Evolutionary conservation across 805 yeast species (phyloP).

Genomic region (Wickerhamomyces bovis): DNA sequence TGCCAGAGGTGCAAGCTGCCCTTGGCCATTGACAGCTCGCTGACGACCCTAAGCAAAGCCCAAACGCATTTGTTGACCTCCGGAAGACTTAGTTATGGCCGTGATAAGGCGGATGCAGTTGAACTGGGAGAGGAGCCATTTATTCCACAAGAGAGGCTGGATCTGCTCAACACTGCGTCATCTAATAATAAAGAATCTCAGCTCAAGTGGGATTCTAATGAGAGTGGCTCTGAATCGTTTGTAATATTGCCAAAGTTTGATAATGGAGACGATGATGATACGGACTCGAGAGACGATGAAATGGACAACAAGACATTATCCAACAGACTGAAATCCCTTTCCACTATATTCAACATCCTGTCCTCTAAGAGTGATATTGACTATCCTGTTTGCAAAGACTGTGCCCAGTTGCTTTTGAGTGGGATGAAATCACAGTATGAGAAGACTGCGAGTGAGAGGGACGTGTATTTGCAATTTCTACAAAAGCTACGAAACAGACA

Average conservation of each 20-base stretch:
- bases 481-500: conserved; percentile 58
- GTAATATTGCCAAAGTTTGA: conserved; percentile 24
- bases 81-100: conserved; percentile 23
- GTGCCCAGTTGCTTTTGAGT: conserved; percentile 61
- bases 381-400: conserved; percentile 83
- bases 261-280: conserved; percentile 17
- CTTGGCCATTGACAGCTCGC: conserved; percentile 47
- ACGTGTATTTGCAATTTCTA: conserved; percentile 66
- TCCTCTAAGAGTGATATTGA: conserved; percentile 72
- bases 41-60: conserved; percentile 44
- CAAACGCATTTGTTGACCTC: conserved; percentile 48
- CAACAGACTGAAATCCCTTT: conserved; percentile 45
- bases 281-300: conserved; percentile 22
- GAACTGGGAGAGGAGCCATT: conserved; percentile 21
- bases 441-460: conserved; percentile 70
- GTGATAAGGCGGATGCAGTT: conserved; percentile 2
- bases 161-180: background rate
- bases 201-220: conserved; percentile 9
- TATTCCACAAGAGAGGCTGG: conserved; percentile 15
- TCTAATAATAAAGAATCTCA: conserved; percentile 2
- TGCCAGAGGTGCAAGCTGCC: conserved; percentile 66
- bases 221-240: conserved; percentile 18
- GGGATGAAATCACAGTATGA: conserved; percentile 67
- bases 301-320: conserved; percentile 37
- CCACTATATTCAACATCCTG: conserved; percentile 63